phyloP scores from a whole-genome alignment of 2,329 filamentous ascomycete genomes.

The Talaromyces sp. region DNA sequence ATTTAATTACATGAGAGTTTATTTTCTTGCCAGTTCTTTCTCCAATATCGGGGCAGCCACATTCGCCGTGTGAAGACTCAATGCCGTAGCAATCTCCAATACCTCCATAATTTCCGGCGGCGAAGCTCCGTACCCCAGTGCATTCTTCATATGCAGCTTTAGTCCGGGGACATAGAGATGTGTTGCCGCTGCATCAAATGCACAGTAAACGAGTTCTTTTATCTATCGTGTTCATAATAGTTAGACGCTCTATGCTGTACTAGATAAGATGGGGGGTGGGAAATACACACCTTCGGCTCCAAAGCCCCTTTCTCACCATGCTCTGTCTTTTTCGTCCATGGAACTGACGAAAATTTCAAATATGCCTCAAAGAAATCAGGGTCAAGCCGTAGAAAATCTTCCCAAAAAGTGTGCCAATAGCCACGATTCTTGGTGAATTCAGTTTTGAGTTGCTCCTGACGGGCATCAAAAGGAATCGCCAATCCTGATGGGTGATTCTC shows the following conservation, averaged over 20 bases:
- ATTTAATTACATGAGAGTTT: neutral
- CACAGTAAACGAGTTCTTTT: slow-evolving; percentile 46
- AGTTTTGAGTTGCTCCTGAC: slow-evolving; percentile 32
- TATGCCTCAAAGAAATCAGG: slow-evolving; percentile 47
- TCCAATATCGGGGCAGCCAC: neutral
- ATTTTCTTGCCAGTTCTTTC: neutral
- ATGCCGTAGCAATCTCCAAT: slow-evolving; percentile 35
- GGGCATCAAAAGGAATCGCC: slow-evolving; percentile 30
- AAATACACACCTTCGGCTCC: slow-evolving; percentile 29
- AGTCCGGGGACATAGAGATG: slow-evolving; percentile 44
- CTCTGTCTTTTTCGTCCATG: slow-evolving; percentile 16
- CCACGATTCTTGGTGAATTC: slow-evolving; percentile 43
- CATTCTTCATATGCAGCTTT: slow-evolving; percentile 47
- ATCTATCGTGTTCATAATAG: slow-evolving; percentile 20
- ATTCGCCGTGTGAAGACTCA: slow-evolving; percentile 5
- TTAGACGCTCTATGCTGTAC: neutral
- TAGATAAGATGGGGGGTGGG: neutral
- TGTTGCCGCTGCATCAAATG: slow-evolving; percentile 44
- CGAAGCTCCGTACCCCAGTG: slow-evolving; percentile 41
- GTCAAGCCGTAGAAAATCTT: slow-evolving; percentile 24
- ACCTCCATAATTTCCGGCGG: slow-evolving; percentile 46
- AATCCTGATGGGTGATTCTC: slow-evolving; percentile 22
- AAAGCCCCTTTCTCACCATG: slow-evolving; percentile 28
- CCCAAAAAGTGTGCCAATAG: slow-evolving; percentile 39
- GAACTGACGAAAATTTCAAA: slow-evolving; percentile 41